These are phyloP conservation scores for Didymella arachidicola DNA, from an alignment of 2,329 filamentous ascomycete species.

Conservation along the genomic window DNA sequence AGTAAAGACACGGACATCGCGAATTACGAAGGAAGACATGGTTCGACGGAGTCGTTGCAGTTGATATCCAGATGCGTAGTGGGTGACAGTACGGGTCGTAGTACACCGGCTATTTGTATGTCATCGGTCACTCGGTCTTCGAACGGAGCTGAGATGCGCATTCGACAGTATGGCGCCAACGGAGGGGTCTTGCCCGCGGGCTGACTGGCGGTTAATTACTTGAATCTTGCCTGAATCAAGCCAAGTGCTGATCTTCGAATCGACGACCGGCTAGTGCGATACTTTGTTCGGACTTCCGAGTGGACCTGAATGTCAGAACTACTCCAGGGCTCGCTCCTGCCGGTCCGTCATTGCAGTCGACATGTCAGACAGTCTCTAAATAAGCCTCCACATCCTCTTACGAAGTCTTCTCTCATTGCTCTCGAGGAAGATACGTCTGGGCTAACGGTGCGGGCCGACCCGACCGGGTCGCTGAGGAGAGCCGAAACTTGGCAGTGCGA, in stretches of 20 bases:
- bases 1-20: constrained; percentile 58
- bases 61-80: neutral
- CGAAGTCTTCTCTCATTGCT: neutral
- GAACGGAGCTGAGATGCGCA: neutral
- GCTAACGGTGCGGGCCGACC: neutral
- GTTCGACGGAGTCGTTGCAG: neutral
- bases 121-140: neutral
- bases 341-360: neutral
- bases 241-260: neutral
- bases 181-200: neutral
- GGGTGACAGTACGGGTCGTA: neutral
- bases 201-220: neutral
- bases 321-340: neutral
- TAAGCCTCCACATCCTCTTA: neutral
- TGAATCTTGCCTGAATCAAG: neutral
- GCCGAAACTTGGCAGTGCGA: neutral
- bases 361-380: too few species aligned
- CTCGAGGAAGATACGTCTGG: too few species aligned
- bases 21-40: constrained; percentile 52
- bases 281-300: neutral
- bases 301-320: neutral
- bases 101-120: neutral
- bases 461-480: neutral
- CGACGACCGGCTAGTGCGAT: neutral
- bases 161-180: neutral